A percentile compares a stretch with the other conserved stretches of the same genome.
Evolutionary conservation across 768 basidiomycete genomes (phyloP).

Genomic region (Crassisporium funariophilum): DNA sequence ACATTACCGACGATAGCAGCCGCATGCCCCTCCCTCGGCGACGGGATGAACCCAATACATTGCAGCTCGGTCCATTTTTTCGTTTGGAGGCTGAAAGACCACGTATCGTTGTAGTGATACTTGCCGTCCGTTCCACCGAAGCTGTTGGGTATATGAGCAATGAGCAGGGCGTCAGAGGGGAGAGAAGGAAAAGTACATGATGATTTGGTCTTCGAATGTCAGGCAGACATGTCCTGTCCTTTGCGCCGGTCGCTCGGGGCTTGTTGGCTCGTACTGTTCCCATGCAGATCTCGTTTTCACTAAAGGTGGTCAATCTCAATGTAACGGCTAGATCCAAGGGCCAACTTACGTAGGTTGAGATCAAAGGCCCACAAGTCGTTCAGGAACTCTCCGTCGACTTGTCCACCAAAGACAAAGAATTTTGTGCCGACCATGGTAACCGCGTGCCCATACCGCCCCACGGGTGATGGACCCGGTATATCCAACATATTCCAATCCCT

Average conservation of each 20-base stretch:
- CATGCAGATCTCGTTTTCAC: conserved; percentile 85
- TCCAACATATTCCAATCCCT: conserved; percentile 93
- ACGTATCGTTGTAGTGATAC: conserved; percentile 99
- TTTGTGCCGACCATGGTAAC: conserved; percentile 89
- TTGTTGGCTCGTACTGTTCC: conserved; percentile 73
- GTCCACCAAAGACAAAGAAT: conserved; percentile 96
- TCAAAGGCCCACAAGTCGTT: conserved; percentile 97
- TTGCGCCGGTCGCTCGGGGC: conserved; percentile 67
- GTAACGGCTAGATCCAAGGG: conserved; percentile 1
- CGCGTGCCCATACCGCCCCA: conserved; percentile 94
- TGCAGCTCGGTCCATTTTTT: conserved; percentile 87
- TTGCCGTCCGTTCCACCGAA: conserved; percentile 99
- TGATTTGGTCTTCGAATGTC: conserved; percentile 78
- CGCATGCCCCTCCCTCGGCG: conserved; percentile 94
- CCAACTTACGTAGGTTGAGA: conserved; percentile 81
- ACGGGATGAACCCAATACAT: conserved; percentile 96
- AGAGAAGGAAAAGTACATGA: conserved; percentile 52
- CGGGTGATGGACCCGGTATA: conserved; percentile 75
- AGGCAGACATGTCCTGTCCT: conserved; percentile 93
- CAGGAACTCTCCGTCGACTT: conserved; percentile 92
- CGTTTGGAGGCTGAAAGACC: conserved; percentile 86
- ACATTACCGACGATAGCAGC: conserved; percentile 97
- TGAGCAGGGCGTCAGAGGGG: conserved; percentile 2
- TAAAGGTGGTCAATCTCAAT: conserved; percentile 28
- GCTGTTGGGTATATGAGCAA: conserved; percentile 39